Evolutionary conservation across 176 grass and related monocot species (phyloP), one percentile per base, ranked within the genome.

Genomic region (Carex myosuroides): DNA sequence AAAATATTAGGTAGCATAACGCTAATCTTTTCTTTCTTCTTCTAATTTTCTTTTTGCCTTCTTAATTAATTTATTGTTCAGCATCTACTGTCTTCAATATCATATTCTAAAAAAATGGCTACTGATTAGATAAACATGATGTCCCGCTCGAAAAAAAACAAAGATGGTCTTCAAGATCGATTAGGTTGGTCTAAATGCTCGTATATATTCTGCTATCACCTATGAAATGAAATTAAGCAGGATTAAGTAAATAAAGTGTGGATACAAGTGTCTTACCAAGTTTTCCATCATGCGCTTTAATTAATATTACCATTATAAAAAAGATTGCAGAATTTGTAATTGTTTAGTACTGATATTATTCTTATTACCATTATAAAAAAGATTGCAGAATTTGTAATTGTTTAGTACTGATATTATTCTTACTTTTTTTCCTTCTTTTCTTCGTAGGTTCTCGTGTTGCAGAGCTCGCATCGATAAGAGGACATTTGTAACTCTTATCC

Each of bases 201-300:
- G 2, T 80, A 6, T 24, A 24, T 80, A 39, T 20, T 80, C 14
- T 62, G 30, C 35, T 12, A 42, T 20, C 24, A 81, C 32, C 18
- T 60, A 62, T 22, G 32, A 41, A 63, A 81, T 64, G 29, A 81
- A 81, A 81, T 30, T 13, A 21, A 63, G 58, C 17, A 81, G 58
- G 33, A 46, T 81, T 64, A 41, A 48, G 18, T 0, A 39, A 59
- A 81, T 63, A 22, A 64, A 64, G 57, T 6, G 21, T 44, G 21
- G 30, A 64, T 44, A 44, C 22, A 44, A 46, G 48, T 56, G 6
- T 57, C 18, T 1, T 63, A 81, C 54, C 32, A 63, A 12, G 20
- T 56, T 76, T 78, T 54, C 35, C 66, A 81, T 63, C 30, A 81
- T 63, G 57, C 59, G n/a, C 18, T 35, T 80, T 76, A 52, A 26